Evolutionary conservation across 352 stramenopile species (phyloP).

Genomic region (Plasmopara muralis): DNA sequence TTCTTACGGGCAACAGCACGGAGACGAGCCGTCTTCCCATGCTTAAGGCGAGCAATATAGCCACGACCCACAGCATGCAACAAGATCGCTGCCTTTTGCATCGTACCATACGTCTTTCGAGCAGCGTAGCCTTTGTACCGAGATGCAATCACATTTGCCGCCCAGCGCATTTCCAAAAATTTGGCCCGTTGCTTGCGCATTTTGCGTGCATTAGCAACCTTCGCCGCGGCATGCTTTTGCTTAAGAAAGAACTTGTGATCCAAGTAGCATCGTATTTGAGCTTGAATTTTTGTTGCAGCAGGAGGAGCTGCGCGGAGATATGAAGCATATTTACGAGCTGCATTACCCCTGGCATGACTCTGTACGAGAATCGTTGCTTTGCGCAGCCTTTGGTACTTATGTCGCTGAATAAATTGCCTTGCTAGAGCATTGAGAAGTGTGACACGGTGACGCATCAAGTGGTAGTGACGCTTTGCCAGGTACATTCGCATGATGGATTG

Average conservation of each 20-base stretch:
- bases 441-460: conserved; percentile 45
- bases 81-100: conserved; percentile 66
- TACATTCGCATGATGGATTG: conserved; percentile 71
- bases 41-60: conserved; percentile 78
- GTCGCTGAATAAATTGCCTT: conserved; percentile 65
- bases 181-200: conserved; percentile 57
- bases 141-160: conserved; percentile 62
- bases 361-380: conserved; percentile 69
- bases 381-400: conserved; percentile 59
- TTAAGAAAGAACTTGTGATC: conserved; percentile 59
- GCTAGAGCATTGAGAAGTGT: conserved; percentile 65
- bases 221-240: conserved; percentile 58
- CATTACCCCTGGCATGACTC: conserved; percentile 59
- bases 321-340: conserved; percentile 54
- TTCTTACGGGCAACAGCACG: conserved; percentile 68
- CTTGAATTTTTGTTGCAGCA: conserved; percentile 76
- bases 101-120: conserved; percentile 53
- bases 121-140: conserved; percentile 67
- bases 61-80: conserved; percentile 73
- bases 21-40: conserved; percentile 78
- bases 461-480: conserved; percentile 45
- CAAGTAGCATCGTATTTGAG: conserved; percentile 59
- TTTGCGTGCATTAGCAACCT: conserved; percentile 62
- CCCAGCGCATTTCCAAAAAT: conserved; percentile 59
- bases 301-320: conserved; percentile 71